Conservation (phyloP, 495 filamentous ascomycete genomes). For the Corynascus novoguineensis region DNA sequence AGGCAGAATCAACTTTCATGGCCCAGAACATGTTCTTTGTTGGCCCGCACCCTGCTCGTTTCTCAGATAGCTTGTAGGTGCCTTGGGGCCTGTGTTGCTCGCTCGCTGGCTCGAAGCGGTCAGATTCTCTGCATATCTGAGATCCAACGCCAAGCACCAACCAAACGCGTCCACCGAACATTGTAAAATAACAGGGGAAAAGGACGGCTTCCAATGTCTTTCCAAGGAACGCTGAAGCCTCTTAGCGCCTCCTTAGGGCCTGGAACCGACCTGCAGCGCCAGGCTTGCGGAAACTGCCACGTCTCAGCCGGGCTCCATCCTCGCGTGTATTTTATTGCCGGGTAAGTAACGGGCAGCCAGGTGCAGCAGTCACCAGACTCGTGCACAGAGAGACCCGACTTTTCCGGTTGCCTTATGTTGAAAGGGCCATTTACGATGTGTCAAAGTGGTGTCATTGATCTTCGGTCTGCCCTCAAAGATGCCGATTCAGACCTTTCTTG, state of each 20-base stretch:
- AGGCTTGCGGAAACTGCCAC: slow-evolving; percentile 2
- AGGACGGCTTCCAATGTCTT: not conserved
- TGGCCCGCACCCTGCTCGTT: not conserved
- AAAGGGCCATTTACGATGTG: not conserved
- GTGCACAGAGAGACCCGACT: not conserved
- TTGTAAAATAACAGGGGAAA: too few species aligned
- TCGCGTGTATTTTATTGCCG: not conserved
- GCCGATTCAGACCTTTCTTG: too few species aligned
- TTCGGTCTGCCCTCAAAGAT: too few species aligned
- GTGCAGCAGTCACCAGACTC: slow-evolving; percentile 1
- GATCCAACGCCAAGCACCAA: slow-evolving; percentile 3
- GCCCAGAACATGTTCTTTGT: not conserved
- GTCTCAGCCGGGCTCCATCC: not conserved
- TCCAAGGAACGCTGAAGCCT: slow-evolving; percentile 1
- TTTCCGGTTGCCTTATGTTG: not conserved
- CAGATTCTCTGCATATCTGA: not conserved
- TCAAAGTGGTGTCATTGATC: not conserved
- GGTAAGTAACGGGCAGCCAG: not conserved
- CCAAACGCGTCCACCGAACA: not conserved
- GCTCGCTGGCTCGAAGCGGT: not conserved
- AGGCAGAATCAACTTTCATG: not conserved
- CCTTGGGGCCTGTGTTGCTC: not conserved
- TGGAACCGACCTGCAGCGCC: slow-evolving; percentile 1
- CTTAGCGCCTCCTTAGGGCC: not conserved
- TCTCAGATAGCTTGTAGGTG: too few species aligned